Conservation (phyloP, 2,329 filamentous ascomycete species). For the Lojkania enalia region DNA sequence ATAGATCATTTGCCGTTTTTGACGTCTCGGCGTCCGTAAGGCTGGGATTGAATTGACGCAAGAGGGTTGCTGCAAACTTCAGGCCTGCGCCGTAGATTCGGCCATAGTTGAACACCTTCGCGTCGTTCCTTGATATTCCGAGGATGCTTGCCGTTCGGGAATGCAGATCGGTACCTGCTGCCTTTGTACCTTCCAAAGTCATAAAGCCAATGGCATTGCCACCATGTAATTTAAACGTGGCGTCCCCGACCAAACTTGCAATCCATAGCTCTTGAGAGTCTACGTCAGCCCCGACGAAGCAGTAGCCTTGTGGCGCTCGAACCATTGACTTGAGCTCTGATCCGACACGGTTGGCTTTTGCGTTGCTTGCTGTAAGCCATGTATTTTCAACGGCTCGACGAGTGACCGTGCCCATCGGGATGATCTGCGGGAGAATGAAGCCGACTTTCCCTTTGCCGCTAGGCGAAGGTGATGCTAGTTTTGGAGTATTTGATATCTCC, state of each 20-base stretch:
- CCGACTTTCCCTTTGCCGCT: slow-evolving; percentile 54
- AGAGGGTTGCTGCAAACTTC: slow-evolving; percentile 85
- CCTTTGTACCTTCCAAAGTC: slow-evolving; percentile 95
- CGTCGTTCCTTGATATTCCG: slow-evolving; percentile 91
- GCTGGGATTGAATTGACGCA: slow-evolving; percentile 89
- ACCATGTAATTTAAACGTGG: slow-evolving; percentile 91
- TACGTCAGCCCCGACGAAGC: slow-evolving; percentile 94
- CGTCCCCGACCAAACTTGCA: slow-evolving; percentile 89
- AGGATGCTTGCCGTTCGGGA: slow-evolving; percentile 90
- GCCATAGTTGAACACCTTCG: slow-evolving; percentile 98
- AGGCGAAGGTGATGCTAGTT: slow-evolving; percentile 27
- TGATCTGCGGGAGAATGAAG: slow-evolving; percentile 91
- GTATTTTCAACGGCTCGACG: slow-evolving; percentile 94
- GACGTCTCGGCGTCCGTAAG: slow-evolving; percentile 79
- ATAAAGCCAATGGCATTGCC: slow-evolving; percentile 98
- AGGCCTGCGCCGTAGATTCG: slow-evolving; percentile 97
- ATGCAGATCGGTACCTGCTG: slow-evolving; percentile 90
- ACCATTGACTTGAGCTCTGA: slow-evolving; percentile 98
- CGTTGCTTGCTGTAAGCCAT: slow-evolving; percentile 97
- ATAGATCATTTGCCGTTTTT: slow-evolving; percentile 76
- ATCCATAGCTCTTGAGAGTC: slow-evolving; percentile 99
- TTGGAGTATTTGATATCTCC: slow-evolving; percentile 48
- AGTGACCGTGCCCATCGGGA: slow-evolving; percentile 98
- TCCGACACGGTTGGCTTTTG: slow-evolving; percentile 92
- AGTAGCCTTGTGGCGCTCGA: slow-evolving; percentile 84